A percentile compares a stretch with the other conserved stretches of the same genome.
Conservation (phyloP, 2,329 filamentous ascomycete genomes). For the Aspergillus texensis region DNA sequence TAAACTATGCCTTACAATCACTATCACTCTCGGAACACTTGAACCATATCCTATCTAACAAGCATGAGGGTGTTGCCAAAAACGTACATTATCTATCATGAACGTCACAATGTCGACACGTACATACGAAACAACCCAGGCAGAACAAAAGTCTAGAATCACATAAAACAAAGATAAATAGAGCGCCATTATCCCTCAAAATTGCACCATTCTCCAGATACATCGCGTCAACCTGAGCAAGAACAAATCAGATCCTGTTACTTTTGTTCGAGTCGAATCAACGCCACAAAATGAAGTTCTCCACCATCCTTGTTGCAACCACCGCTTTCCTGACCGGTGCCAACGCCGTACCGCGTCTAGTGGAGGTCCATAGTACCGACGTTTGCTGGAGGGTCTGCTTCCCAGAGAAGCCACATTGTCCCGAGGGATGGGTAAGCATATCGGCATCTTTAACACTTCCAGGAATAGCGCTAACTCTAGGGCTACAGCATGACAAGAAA, state of each 20-base stretch:
- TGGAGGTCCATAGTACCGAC: no score
- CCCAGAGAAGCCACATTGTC: not conserved
- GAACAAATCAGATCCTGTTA: not conserved
- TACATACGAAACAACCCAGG: not conserved
- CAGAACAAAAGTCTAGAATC: not conserved
- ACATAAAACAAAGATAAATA: not conserved
- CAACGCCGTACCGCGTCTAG: not conserved
- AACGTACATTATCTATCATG: not conserved
- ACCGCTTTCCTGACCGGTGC: not conserved
- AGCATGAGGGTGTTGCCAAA: not conserved
- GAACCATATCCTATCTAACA: no score
- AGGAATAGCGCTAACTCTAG: not conserved
- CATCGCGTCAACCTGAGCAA: not conserved
- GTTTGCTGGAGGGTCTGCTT: not conserved
- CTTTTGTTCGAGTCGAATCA: not conserved
- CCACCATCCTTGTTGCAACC: not conserved
- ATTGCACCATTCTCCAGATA: not conserved
- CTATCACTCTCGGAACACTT: no score
- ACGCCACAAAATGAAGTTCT: not conserved
- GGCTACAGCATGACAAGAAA: not conserved
- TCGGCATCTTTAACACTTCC: not conserved
- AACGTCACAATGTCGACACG: not conserved
- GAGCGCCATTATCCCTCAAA: not conserved
- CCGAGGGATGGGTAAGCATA: not conserved
- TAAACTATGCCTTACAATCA: no score